Conservation (phyloP, 2,329 filamentous ascomycete genomes). For the Rutstroemia sp. region DNA sequence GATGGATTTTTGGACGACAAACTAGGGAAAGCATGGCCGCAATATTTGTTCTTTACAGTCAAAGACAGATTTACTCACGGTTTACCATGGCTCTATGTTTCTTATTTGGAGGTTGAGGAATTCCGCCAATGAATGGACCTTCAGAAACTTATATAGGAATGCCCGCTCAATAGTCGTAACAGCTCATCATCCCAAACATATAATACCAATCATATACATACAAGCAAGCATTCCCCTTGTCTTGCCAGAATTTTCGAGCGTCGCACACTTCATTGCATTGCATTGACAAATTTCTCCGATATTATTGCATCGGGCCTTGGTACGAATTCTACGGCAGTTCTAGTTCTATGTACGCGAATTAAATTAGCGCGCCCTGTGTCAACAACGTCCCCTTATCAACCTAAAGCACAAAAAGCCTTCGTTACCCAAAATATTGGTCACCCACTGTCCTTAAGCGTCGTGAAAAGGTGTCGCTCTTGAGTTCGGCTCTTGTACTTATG, state of each 20-base stretch:
- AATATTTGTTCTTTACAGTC: too few species aligned
- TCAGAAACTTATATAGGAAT: too few species aligned
- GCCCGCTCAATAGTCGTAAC: too few species aligned
- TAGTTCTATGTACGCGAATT: constrained; percentile 15
- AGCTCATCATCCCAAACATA: too few species aligned
- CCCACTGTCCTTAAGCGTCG: neutral
- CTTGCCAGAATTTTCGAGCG: too few species aligned
- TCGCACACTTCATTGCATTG: constrained; percentile 18
- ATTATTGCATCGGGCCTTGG: constrained; percentile 11
- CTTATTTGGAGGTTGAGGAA: neutral
- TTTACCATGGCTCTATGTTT: too few species aligned
- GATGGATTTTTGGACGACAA: neutral
- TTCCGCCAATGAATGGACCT: too few species aligned
- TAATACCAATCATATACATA: too few species aligned
- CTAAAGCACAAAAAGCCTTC: constrained; percentile 8
- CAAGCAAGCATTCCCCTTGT: too few species aligned
- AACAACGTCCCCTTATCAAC: constrained; percentile 27
- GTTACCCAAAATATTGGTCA: constrained; percentile 8
- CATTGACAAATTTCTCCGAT: constrained; percentile 14
- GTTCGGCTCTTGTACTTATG: constrained; percentile 23
- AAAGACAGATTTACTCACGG: too few species aligned
- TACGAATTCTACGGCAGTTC: too few species aligned
- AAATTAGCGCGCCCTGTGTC: constrained; percentile 20
- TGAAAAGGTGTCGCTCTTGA: constrained; percentile 3
- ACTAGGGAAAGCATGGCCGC: too few species aligned